Evolutionary conservation across 140 eudicot species (phyloP).

Genomic region (Senecio squalidus): DNA sequence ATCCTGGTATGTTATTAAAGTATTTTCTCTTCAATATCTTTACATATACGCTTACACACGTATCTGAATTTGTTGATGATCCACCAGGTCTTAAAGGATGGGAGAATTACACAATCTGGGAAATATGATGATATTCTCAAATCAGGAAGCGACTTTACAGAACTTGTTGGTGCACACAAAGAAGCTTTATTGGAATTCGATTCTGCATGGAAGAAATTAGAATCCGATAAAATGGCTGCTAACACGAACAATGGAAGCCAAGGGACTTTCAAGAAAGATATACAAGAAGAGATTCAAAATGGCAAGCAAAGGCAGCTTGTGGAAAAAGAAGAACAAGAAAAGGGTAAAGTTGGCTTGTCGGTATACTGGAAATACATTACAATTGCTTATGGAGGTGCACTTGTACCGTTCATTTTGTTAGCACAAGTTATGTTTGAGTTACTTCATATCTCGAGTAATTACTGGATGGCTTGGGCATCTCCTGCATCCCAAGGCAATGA

Average conservation of each 20-base stretch:
- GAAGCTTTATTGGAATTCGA: constrained; percentile 63
- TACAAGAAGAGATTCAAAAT: constrained; percentile 25
- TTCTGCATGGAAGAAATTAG: constrained; percentile 21
- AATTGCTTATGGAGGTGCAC: constrained; percentile 73
- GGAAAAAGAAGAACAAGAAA: constrained; percentile 80
- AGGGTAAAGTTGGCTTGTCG: constrained; percentile 61
- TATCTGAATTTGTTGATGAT: background rate
- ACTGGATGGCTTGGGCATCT: constrained; percentile 95
- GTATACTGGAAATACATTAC: constrained; percentile 86
- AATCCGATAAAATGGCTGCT: background rate
- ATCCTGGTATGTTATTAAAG: constrained; percentile 49
- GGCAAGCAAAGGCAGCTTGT: constrained; percentile 65
- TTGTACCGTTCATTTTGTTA: constrained; percentile 55
- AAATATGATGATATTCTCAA: constrained; percentile 57
- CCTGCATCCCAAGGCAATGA: constrained; percentile 43
- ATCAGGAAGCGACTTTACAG: constrained; percentile 71
- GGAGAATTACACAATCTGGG: constrained; percentile 75
- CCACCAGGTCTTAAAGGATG: constrained; percentile 77
- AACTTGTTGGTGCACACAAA: constrained; percentile 88
- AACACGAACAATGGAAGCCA: constrained; percentile 5
- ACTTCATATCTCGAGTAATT: constrained; percentile 74
- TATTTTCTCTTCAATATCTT: background rate
- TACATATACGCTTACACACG: background rate
- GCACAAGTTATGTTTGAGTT: constrained; percentile 53
- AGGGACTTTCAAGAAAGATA: background rate